A percentile compares a stretch with the other conserved stretches of the same genome.
These are phyloP conservation scores for Canavalia ensiformis DNA, from an alignment of 306 rosid genomes.

Conservation along the genomic window DNA sequence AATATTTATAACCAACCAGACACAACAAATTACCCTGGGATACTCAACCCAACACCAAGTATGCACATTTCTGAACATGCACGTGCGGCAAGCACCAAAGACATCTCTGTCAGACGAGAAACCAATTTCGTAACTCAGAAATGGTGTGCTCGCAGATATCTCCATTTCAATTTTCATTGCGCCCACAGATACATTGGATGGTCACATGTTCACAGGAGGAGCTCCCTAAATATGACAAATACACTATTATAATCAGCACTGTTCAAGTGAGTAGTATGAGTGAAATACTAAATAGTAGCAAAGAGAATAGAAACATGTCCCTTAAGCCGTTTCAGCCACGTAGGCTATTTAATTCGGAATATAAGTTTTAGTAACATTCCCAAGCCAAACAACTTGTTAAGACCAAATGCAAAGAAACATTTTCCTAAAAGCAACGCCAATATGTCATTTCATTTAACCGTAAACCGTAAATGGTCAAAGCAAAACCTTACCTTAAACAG, in stretches of 20 bases:
- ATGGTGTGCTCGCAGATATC: conserved; percentile 39
- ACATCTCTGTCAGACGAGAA: conserved; percentile 35
- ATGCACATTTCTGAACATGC: conserved; percentile 49
- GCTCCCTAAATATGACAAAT: conserved; percentile 64
- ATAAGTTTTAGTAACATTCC: conserved; percentile 1
- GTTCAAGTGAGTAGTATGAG: conserved; percentile 37
- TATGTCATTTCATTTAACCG: conserved; percentile 28
- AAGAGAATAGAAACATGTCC: conserved; percentile 29
- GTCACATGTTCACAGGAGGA: conserved; percentile 88
- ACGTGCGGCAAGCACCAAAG: conserved; percentile 41
- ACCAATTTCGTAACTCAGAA: conserved; percentile 41
- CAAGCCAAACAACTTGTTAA: conserved; percentile 35
- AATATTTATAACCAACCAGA: conserved; percentile 34
- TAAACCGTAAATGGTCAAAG: not conserved
- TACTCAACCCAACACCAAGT: conserved; percentile 47
- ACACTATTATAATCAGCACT: conserved; percentile 39
- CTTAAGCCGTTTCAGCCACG: not conserved
- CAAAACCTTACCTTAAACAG: conserved; percentile 83
- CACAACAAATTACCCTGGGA: conserved; percentile 36
- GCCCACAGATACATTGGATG: conserved; percentile 42
- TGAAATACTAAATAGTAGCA: conserved; percentile 12
- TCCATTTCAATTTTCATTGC: conserved; percentile 41
- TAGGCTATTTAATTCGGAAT: conserved; percentile 9
- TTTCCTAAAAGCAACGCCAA: conserved; percentile 34
- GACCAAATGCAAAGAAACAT: conserved; percentile 18